A percentile compares a stretch with the other conserved stretches of the same genome.
These are phyloP conservation scores for Ascobolus immersus DNA, from an alignment of 495 filamentous ascomycete species.

Conservation along the genomic window DNA sequence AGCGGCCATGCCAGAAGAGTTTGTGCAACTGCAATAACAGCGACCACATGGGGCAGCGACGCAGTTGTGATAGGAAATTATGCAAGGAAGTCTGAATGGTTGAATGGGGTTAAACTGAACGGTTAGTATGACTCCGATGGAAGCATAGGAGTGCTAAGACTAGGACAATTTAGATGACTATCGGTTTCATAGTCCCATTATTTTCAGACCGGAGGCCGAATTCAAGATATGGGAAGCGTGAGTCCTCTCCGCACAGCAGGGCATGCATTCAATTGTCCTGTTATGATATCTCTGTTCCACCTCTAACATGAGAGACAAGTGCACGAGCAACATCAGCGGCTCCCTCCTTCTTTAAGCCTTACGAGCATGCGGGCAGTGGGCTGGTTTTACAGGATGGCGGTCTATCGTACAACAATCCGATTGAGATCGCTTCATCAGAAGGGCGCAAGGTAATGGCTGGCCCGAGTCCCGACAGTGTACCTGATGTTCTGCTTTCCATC, in stretches of 20 bases:
- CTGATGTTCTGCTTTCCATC: constrained; percentile 21
- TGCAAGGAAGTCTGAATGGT: too few species aligned
- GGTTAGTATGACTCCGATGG: too few species aligned
- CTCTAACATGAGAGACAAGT: too few species aligned
- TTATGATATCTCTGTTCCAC: constrained; percentile 1
- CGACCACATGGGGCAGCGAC: too few species aligned
- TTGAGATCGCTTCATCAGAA: constrained; percentile 16
- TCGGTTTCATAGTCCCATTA: too few species aligned
- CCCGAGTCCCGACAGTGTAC: constrained; percentile 15
- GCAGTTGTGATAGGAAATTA: too few species aligned
- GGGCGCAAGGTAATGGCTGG: too few species aligned
- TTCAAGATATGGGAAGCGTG: constrained; percentile 27
- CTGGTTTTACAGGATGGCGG: constrained; percentile 15
- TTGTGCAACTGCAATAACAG: too few species aligned
- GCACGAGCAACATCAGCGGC: constrained; percentile 25
- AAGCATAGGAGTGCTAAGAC: too few species aligned
- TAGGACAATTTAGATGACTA: too few species aligned
- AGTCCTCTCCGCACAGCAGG: constrained; percentile 2
- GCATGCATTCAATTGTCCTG: too few species aligned
- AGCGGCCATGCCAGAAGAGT: constrained; percentile 6
- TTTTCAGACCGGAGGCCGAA: constrained; percentile 19
- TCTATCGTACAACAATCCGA: constrained; percentile 17
- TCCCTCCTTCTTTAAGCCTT: constrained; percentile 23
- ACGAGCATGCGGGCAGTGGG: constrained; percentile 15
- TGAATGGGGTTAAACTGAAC: too few species aligned